Percentiles rank a stretch among this genome's conserved stretches.
phyloP scores from a whole-genome alignment of 1,139 yeast genomes.

The Magnusiomyces tetraspermus region DNA sequence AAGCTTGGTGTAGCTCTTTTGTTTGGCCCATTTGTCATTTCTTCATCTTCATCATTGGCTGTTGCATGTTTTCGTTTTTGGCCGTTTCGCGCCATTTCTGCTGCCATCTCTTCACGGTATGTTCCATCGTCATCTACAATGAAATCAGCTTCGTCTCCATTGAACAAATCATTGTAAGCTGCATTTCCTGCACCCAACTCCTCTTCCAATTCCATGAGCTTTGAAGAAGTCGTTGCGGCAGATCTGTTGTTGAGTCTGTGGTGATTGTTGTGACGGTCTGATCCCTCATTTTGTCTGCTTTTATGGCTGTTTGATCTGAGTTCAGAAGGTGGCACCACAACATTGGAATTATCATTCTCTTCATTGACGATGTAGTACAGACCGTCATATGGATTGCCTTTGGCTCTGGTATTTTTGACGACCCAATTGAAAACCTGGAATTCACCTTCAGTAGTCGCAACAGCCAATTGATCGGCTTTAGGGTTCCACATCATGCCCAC shows the following conservation, averaged over 20 bases:
- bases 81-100: constrained; percentile 3
- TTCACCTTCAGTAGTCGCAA: not conserved
- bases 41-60: constrained; percentile 6
- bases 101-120: constrained; percentile 24
- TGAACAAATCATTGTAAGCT: constrained; percentile 25
- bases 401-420: not conserved
- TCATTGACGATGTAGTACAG: constrained; percentile 22
- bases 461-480: not conserved
- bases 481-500: constrained; percentile 1
- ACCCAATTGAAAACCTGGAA: not conserved
- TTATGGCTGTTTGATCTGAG: not conserved
- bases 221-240: too few species aligned
- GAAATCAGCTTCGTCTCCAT: constrained; percentile 34
- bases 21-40: not conserved
- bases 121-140: constrained; percentile 51
- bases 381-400: not conserved
- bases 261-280: not conserved
- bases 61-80: not conserved
- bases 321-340: too few species aligned
- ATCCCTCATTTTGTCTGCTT: not conserved
- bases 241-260: not conserved
- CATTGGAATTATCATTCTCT: constrained; percentile 38
- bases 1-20: not conserved
- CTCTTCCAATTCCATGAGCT: not conserved
- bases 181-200: not conserved